Evolutionary conservation across 148 eudicot genomes (phyloP), one percentile per base, ranked within the genome.

Genomic region (Hydrangea macrophylla): DNA sequence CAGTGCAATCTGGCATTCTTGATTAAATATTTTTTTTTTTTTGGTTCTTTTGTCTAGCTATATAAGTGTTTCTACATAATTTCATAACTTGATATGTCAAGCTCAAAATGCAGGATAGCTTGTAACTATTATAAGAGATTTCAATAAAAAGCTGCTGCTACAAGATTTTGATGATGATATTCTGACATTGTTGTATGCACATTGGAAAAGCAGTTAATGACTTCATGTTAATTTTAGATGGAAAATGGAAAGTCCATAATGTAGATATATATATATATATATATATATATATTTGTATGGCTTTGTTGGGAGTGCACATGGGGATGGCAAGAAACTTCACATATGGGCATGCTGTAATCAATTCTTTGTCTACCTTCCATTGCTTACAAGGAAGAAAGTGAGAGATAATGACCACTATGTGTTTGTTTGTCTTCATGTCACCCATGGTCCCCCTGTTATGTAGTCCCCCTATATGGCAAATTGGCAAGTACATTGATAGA

Each of bases 1-100:
- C 11, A 84, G 67, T 72, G 92, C 87, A 57, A 65, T 93, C 53
- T 84, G 82, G 90, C 85, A 84, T 80, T 75, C 80, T 75, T 83
- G 84, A 82, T 55, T 51, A 67, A 67, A 33, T 70, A 18, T 67
- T 28, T 45, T 40, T 61, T 32, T 53, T 45, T 67, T 23, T n/a
- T n/a, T n/a, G n/a, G 65, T 15, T 39, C 31, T 60, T 54, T 27
- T 57, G 48, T 72, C 73, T 73, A 73, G 51, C 54, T 59, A 20
- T 64, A 18, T 62, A 28, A 58, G 26, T 61, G 57, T 37, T 48
- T 64, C 22, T 42, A 53, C n/a, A n/a, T 7, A 48, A 35, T 60
- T 54, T 64, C 53, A 53, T 23, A 25, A 9, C 37, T 24, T 24
- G 48, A 62, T 55, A n/a, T 23, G 35, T 53, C 48, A 51, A 53